Percentiles rank a stretch among this genome's conserved stretches.
These are phyloP conservation scores for Pythium graminicola DNA, from an alignment of 352 stramenopile genomes.

Conservation along the genomic window DNA sequence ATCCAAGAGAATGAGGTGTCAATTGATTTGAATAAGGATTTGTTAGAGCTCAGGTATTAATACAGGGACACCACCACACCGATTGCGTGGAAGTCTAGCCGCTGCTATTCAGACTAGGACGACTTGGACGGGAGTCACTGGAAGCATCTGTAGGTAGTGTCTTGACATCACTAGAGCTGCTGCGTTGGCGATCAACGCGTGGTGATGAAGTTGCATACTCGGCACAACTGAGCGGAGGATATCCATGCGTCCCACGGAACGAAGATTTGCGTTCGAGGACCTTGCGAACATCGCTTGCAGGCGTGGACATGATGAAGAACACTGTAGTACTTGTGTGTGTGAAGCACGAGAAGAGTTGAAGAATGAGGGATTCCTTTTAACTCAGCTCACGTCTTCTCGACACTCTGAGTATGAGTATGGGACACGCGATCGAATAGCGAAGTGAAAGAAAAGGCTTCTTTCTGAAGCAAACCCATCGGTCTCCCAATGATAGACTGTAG, in stretches of 20 bases:
- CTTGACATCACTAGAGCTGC: background rate
- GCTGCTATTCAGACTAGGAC: too few relatives aligned
- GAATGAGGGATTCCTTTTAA: background rate
- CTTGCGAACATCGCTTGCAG: background rate
- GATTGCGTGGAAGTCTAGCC: too few relatives aligned
- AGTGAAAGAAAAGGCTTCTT: background rate
- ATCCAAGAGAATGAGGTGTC: too few relatives aligned
- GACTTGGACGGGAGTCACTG: too few relatives aligned
- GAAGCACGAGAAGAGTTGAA: background rate
- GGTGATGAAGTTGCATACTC: slow-evolving; percentile 4
- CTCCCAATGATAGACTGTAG: too few relatives aligned
- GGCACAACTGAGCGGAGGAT: slow-evolving; percentile 1
- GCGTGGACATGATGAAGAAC: background rate
- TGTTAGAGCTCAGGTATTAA: too few relatives aligned
- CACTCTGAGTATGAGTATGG: background rate
- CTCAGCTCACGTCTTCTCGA: background rate
- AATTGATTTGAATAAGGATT: too few relatives aligned
- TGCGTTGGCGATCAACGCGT: background rate
- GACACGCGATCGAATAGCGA: background rate
- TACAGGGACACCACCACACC: too few relatives aligned
- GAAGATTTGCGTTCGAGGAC: slow-evolving; percentile 1
- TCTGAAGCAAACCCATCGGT: background rate
- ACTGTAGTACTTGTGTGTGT: background rate
- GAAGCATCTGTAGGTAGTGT: too few relatives aligned
- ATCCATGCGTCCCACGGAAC: background rate